Base-by-base conservation (phyloP, 345 rosid genomes). In the Mangifera indica region DNA sequence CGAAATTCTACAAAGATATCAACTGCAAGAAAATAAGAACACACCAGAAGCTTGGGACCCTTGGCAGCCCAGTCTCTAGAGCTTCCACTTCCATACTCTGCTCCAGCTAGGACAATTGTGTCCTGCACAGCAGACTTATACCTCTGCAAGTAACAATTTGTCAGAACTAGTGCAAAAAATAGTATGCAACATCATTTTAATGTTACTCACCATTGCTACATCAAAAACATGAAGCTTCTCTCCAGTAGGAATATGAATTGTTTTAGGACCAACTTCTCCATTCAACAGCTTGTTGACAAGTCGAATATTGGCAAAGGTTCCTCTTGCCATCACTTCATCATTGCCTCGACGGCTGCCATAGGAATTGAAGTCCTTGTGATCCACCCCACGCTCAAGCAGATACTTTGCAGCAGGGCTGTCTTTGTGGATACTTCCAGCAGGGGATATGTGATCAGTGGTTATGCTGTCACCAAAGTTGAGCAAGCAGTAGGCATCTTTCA, bases 61-160 rank as follows among this genome's bases (percentile, higher is more conserved):
- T 93, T 93, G 56, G 97, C 97, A 79, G 95, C 98, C 93, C 97
- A 88, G 75, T 91, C 93, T 63, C 93, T 81, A 77, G 98, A 93
- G 80, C 96, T 93, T 71, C 96, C 89, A 74, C 91, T 91, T 79
- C 97, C 97, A 68, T 89, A 91, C 72, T 93, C 98, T 0, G 90
- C 88, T 66, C 97, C 95, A 76, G 97, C 98, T 60, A 93, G 69
- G 55, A 93, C 79, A 37, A 93, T 81, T 24, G 93, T 89, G 48
- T 89, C 91, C 42, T 88, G 85, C 45, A 89, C 91, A 59, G 72
- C 84, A 26, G 40, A 65, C 88, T 83, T 91, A 89, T 93, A 89
- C 70, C 77, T 79, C 97, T 87, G 88, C 74, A 81, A 65, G 68
- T 53, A n/a, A 44, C 44, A 42, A 2, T 53, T 25, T 4, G 10